Base-by-base conservation (phyloP, 2,329 filamentous ascomycete genomes). In the Nigrospora oryzae region DNA sequence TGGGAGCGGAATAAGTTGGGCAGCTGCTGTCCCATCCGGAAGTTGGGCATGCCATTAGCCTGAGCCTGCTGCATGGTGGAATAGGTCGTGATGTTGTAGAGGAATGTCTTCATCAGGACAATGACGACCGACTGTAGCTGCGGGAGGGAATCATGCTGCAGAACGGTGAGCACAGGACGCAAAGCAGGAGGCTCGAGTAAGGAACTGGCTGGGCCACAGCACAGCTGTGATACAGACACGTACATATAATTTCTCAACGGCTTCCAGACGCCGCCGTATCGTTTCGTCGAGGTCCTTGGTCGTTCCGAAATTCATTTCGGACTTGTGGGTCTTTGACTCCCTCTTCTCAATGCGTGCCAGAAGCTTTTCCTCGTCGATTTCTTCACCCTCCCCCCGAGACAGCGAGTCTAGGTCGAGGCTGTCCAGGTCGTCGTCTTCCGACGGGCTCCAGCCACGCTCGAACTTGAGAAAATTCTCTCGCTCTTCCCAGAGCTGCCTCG, bases 401-500 rank as follows among this genome's bases (percentile, higher is more conserved):
- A 63, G 46, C 33, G 52, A 49, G 46, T 68, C 64, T 14, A 65
- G 53, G 40, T 64, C 64, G 16, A 70, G 47, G n/a, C 66, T 63
- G 42, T 71, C 64, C 11, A 71, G 64, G 32, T 65, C 54, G 30
- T 65, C 54, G 38, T 73, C 63, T 15, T 69, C 66, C 2, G 67
- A 67, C 1, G 73, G 71, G 47, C 85, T 81, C 88, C 89, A 98
- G 11, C 93, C 93, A 44, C 93, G 78, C 56, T 97, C 91, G 53
- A 87, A 94, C 58, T 86, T 91, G 68, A 96, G 83, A 53, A 94
- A 98, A 28, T 80, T 80, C 56, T 96, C 90, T 40, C 93, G 80
- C 61, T 95, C 90, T 53, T 95, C 86, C 91, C 93, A 98, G 13
- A 98, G 71, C 65, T 98, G 93, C 45, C 88, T 81, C 66, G 94